Conservation (phyloP, 1,284 basidiomycete genomes). For the Ceraceosorus guamensis region DNA sequence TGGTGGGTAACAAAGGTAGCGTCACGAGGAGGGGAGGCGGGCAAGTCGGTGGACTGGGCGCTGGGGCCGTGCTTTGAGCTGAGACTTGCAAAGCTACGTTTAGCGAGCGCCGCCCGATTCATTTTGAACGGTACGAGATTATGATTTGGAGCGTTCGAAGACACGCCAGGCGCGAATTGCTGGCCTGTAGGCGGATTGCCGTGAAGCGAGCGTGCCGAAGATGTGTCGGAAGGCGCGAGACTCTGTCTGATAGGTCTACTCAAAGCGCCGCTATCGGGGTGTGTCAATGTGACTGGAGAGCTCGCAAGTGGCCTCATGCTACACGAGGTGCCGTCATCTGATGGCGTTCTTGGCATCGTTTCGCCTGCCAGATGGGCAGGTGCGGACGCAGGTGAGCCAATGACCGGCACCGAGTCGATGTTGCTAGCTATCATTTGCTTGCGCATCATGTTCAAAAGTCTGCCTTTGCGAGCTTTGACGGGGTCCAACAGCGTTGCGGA, state of each 20-base stretch:
- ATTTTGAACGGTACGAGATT: conserved; percentile 11
- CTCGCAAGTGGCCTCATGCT: neutral
- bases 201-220: neutral
- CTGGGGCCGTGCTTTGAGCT: neutral
- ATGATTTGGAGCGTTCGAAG: conserved; percentile 1
- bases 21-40: too few species aligned
- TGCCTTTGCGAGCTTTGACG: conserved; percentile 24
- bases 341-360: neutral
- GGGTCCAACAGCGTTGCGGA: conserved; percentile 35
- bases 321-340: neutral
- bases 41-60: neutral
- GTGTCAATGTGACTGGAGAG: neutral
- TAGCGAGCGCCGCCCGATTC: neutral
- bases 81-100: neutral
- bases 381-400: conserved; percentile 1
- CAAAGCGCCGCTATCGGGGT: neutral
- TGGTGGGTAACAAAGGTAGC: neutral
- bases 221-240: neutral
- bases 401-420: conserved; percentile 18
- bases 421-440: conserved; percentile 27
- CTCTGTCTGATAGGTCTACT: neutral
- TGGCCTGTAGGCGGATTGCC: conserved; percentile 1
- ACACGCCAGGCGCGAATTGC: conserved; percentile 2
- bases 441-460: conserved; percentile 29
- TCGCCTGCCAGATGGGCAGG: neutral